Evolutionary conservation across 441 rosid genomes (phyloP).

Genomic region (Mallotus japonicus): DNA sequence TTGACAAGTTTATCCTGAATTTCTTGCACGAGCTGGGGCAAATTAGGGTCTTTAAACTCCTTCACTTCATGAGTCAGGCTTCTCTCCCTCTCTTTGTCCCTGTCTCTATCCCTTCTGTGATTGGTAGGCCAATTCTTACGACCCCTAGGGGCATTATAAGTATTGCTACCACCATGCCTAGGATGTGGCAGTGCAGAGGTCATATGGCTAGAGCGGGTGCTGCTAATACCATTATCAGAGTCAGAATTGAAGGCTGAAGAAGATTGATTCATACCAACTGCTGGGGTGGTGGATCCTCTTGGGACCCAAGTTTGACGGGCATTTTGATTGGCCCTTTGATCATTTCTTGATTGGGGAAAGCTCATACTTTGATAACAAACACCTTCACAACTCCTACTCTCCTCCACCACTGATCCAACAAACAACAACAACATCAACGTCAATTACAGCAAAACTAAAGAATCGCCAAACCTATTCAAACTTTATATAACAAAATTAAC

Average conservation of each 20-base stretch:
- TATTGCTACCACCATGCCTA: conserved; percentile 32
- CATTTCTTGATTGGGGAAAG: conserved; percentile 50
- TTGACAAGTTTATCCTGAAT: conserved; percentile 81
- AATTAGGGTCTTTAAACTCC: conserved; percentile 46
- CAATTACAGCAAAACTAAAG: not conserved
- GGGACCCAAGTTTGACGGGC: conserved; percentile 82
- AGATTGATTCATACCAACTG: conserved; percentile 24
- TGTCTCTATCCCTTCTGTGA: conserved; percentile 43
- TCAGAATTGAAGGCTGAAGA: conserved; percentile 24
- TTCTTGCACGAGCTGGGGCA: conserved; percentile 96
- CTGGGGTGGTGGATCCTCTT: conserved; percentile 40
- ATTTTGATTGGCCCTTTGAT: conserved; percentile 43
- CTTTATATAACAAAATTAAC: not conserved
- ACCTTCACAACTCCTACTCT: conserved; percentile 23
- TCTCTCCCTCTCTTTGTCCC: conserved; percentile 35
- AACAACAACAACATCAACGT: not conserved
- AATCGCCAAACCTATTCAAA: not conserved
- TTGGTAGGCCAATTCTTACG: conserved; percentile 29
- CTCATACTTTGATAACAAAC: conserved; percentile 41
- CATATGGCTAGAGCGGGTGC: conserved; percentile 21
- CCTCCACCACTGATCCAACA: conserved; percentile 7
- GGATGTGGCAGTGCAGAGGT: conserved; percentile 28
- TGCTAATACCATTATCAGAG: conserved; percentile 24
- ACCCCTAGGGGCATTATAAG: conserved; percentile 29
- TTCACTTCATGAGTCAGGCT: conserved; percentile 30